These are phyloP conservation scores for Acanthochlamys bracteata DNA, from an alignment of 106 monocot genomes.

Conservation along the genomic window DNA sequence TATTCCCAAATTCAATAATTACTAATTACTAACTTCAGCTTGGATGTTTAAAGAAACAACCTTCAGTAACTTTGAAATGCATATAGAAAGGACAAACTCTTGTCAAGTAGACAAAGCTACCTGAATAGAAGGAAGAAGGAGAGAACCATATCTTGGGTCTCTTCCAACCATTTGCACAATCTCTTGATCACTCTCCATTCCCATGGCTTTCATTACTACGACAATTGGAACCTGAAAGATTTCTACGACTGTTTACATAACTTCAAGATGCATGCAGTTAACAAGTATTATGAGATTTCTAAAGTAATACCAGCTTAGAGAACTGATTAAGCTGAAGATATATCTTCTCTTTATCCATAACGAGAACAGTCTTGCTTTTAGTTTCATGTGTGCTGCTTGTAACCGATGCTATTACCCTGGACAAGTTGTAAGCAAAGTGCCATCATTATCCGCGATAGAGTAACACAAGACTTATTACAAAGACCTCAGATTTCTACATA, in stretches of 20 bases:
- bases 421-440: conserved; percentile 7
- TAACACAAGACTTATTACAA: neutral
- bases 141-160: conserved; percentile 72
- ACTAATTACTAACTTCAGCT: no score
- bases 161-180: conserved; percentile 94
- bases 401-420: conserved; percentile 85
- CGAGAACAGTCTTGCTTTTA: conserved; percentile 89
- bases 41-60: no score
- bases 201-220: conserved; percentile 88
- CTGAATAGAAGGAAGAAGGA: conserved; percentile 85
- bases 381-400: conserved; percentile 87
- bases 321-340: conserved; percentile 93
- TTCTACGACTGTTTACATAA: conserved; percentile 1
- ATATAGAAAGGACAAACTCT: neutral
- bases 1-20: no score
- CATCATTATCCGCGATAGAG: neutral
- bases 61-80: neutral
- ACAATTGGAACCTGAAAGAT: conserved; percentile 68
- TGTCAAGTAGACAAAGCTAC: conserved; percentile 14
- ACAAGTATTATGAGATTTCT: neutral
- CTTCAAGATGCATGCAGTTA: no score
- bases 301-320: conserved; percentile 44
- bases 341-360: conserved; percentile 88
- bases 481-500: no score
- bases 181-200: conserved; percentile 95